Base-by-base conservation (phyloP, 2,329 filamentous ascomycete species). In the Paracoccidioides lutzii region DNA sequence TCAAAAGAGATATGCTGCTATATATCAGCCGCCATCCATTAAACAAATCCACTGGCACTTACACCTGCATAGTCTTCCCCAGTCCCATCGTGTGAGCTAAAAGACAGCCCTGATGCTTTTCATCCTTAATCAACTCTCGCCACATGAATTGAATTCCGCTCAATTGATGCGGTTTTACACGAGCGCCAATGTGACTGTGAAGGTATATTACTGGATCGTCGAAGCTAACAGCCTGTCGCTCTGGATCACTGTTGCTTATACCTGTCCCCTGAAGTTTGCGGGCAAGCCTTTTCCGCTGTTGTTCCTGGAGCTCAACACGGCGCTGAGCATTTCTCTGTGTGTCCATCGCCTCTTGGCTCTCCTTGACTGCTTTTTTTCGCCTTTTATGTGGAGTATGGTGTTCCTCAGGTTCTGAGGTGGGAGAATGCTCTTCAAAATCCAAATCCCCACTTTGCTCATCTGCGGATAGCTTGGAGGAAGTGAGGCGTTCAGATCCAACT, bases 11-110 rank as follows among this genome's bases (percentile, higher is more conserved):
- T 57, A 95, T 88, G 5, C 76, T 78, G 38, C 28, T 10, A 33
- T 42, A 33, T 43, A 28, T 52, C 33, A 52, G 50, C 6, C 32
- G n/a, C 12, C 15, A 42, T 52, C 40, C 14, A 35, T 51, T 33
- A 55, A 38, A 45, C 28, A 44, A 38, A 12, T 5, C 1, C 2
- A 14, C 28, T 28, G 40, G 10, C 12, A 71, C 75, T 71, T 70
- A 78, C 74, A 89, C 81, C 72, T 95, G 90, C 84, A 95, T 89
- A 0, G 90, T 94, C 73, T 95, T 96, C 14, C 90, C 90, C 2
- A 95, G 73, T 1, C 90, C 90, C 90, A 95, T 95, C 0, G 87
- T 88, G 67, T 95, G 90, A 5, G 90, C 87, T 22, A 95, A 76
- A 10, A 95, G 76, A 65, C 88, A 94, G 2, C 90, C 90, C 68